Evolutionary conservation across 306 rosid species (phyloP), one percentile per base, ranked within the genome.

Genomic region (Fragaria nilgerrensis): DNA sequence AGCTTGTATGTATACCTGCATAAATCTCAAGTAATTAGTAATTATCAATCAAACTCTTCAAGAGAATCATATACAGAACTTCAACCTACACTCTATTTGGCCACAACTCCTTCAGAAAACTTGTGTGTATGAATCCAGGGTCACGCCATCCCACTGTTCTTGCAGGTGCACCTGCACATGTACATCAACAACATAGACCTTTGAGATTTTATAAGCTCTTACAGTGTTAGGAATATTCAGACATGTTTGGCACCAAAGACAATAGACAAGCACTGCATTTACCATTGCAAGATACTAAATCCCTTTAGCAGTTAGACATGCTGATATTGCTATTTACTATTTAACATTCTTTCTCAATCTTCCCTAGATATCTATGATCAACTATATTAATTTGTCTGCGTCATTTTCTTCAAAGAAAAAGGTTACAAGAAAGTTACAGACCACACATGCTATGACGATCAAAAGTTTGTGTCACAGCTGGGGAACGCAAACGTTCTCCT

Each of bases 91-190:
- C 74, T 83, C 50, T 80, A 78, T 89, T 90, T 70, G 96, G 98
- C 98, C 98, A 94, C 80, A 94, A 68, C n/a, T 87, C 87, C 83
- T 87, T 91, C 56, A 94, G 87, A 82, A 94, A 94, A 85, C 98
- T 88, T 25, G 96, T 91, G 80, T 90, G 98, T 65, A 86, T 88
- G 86, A 79, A 94, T 55, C 96, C 96, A 7, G 98, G 98, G 66
- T 90, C 97, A 52, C 96, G 94, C 98, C 97, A 94, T 74, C 98
- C 98, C 79, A 87, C 94, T 13, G 96, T 92, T 66, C 91, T 85
- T 71, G 97, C 98, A 1, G 96, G 97, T 77, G 92, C 97, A 76
- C 97, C 98, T 94, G 72, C 43, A 75, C 50, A 74, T 53, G 29
- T 39, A 63, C 25, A 39, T 75, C 22, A 12, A 53, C 19, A 67